Base-by-base conservation (phyloP, 192 early-diverging fungal species). In the Haplosporangium gracile region DNA sequence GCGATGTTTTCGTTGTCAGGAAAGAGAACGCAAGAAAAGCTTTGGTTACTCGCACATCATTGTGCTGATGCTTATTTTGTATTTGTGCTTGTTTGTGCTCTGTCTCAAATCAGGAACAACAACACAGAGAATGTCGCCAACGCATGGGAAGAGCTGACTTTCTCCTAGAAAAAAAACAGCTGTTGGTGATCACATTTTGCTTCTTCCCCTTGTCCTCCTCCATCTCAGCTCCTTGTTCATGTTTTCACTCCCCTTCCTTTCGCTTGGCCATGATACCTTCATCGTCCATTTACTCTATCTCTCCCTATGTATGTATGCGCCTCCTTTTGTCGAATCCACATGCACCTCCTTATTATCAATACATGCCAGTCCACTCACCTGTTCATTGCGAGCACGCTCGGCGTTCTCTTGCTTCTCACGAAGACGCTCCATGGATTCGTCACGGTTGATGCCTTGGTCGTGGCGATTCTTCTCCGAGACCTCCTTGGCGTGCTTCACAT, bases 351-450 rank as follows among this genome's bases (percentile, higher is more conserved):
- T 42, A 40, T 40, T 70, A 40, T 76, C 51, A 32, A 74, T 29
- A 60, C 36, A 32, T 29, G 10, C 49, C 49, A 0, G 29, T 11
- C 9, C 16, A 81, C 51, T 68, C 51, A 77, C 83, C 83, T 85
- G 83, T 38, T 85, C 83, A 20, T 77, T 75, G 55, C 83, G 83
- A 36, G 69, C 78, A 42, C 78, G 78, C 60, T 80, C 83, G 9
- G 83, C 83, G 36, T 80, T 85, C 49, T 85, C 83, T 70, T 85
- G 83, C 43, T 86, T 81, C 72, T 77, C 84, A 40, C 79, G 84
- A 75, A 86, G 63, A 10, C 77, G 73, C 49, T 86, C 78, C 36
- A 75, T 47, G 38, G 84, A 86, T 68, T 79, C 84, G 53, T 81
- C 84, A 18, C 79, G 69, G 55, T 51, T 86, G 47, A 78, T 26